These are phyloP conservation scores for Jimgerdemannia lactiflua DNA, from an alignment of 192 early-diverging fungal genomes.

Conservation along the genomic window DNA sequence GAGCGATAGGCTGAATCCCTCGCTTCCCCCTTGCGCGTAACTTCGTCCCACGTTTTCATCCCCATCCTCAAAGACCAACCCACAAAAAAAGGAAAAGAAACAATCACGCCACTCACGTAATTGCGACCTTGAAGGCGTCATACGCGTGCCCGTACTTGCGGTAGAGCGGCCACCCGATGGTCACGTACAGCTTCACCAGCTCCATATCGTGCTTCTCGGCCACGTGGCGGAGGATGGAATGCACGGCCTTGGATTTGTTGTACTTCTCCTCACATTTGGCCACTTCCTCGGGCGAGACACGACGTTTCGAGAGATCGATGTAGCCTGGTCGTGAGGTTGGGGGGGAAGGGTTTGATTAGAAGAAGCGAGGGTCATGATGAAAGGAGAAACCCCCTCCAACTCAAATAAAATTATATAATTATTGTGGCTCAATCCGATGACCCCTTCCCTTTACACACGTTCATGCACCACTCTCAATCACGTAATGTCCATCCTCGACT, in stretches of 20 bases:
- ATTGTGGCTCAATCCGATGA: no score
- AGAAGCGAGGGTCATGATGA: not conserved
- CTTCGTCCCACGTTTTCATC: not conserved
- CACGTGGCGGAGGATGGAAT: conserved; percentile 84
- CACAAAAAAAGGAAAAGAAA: not conserved
- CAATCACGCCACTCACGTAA: conserved; percentile 54
- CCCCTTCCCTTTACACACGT: no score
- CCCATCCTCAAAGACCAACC: not conserved
- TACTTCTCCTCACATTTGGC: conserved; percentile 90
- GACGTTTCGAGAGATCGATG: conserved; percentile 97
- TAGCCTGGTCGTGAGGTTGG: conserved; percentile 58
- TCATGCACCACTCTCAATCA: not conserved
- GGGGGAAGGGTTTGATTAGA: not conserved
- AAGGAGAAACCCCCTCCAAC: no score
- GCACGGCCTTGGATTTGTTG: conserved; percentile 90
- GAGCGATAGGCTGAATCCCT: no score
- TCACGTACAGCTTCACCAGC: conserved; percentile 81
- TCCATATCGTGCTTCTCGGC: conserved; percentile 81
- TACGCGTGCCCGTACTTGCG: conserved; percentile 95
- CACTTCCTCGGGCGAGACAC: conserved; percentile 86
- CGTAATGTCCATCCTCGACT: not conserved
- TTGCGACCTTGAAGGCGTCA: conserved; percentile 94
- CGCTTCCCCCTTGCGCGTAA: no score
- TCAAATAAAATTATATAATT: no score
- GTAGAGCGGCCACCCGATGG: conserved; percentile 94